Conservation (phyloP, 345 rosid species). For the Syzygium grande region DNA sequence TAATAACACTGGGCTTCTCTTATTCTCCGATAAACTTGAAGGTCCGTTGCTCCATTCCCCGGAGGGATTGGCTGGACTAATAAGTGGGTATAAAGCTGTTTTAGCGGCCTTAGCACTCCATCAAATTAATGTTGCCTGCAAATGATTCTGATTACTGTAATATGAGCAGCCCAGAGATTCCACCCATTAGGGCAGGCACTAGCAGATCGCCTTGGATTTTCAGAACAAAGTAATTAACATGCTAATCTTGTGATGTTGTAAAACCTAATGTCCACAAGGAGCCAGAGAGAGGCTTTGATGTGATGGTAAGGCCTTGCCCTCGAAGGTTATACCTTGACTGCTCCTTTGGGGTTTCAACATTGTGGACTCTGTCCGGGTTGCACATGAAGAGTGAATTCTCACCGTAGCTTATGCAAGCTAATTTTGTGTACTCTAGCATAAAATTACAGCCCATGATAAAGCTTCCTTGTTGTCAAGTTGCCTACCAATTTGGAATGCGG, state of each 20-base stretch:
- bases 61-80: neutral
- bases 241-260: too few relatives aligned
- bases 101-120: neutral
- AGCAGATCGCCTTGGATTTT: too few relatives aligned
- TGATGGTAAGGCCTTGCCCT: neutral
- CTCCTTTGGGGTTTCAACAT: neutral
- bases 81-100: neutral
- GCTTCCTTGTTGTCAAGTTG: neutral
- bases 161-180: too few relatives aligned
- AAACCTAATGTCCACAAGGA: too few relatives aligned
- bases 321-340: neutral
- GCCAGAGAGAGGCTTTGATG: neutral
- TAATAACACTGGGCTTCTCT: slow-evolving; percentile 2
- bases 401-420: neutral
- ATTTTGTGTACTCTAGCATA: neutral
- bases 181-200: too few relatives aligned
- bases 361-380: neutral
- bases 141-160: neutral
- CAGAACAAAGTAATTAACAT: too few relatives aligned
- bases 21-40: neutral
- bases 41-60: neutral
- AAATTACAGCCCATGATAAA: neutral
- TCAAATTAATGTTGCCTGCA: neutral
- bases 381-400: neutral
- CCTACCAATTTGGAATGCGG: too few relatives aligned